Evolutionary conservation across 176 grass and related monocot species (phyloP), one percentile per base, ranked within the genome.

Genomic region (Oryza coarctata): DNA sequence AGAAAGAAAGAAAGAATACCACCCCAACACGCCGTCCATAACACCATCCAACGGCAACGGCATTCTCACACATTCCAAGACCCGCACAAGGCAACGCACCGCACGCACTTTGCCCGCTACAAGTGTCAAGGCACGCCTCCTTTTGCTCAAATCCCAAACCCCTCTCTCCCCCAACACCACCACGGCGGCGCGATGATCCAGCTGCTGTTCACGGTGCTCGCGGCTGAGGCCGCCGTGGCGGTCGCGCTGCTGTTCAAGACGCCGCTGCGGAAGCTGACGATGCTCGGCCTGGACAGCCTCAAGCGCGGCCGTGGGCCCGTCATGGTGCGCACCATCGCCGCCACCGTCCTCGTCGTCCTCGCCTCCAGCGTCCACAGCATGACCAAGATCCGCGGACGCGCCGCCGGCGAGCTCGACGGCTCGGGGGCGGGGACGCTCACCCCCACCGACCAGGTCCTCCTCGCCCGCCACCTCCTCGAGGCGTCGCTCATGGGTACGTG

Each of bases 361-460:
- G 83, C 76, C 0, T 97, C 94, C 44, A 92, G 80, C 86, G 39
- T 89, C 81, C 91, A 97, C 80, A 89, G 92, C 89, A 94, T 97
- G 74, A 3, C 69, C 64, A 92, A 94, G 88, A 94, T 97, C 92
- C 85, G 74, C 8, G 41, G 82, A 78, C 84, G 67, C 82, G 80
- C 90, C 70, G 57, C 63, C 18, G 90, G 78, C 26, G 86, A 88
- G 27, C 34, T 88, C 69, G 86, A 88, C 75, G 75, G 74, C 0
- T 34, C 86, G 13, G 35, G 30, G 20, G 77, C 86, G 18, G 35
- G 30, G 28, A 68, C 57, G 10, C 87, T 89, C 70, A 89, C 83
- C 36, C 92, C 94, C 57, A 97, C 94, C 64, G 94, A 97, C 50
- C 92, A 97, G 90, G 88, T 97, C 80, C 92, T 97, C 68, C 68